Evolutionary conservation across 2,329 filamentous ascomycete genomes (phyloP).

Genomic region (Colletotrichum sp.): DNA sequence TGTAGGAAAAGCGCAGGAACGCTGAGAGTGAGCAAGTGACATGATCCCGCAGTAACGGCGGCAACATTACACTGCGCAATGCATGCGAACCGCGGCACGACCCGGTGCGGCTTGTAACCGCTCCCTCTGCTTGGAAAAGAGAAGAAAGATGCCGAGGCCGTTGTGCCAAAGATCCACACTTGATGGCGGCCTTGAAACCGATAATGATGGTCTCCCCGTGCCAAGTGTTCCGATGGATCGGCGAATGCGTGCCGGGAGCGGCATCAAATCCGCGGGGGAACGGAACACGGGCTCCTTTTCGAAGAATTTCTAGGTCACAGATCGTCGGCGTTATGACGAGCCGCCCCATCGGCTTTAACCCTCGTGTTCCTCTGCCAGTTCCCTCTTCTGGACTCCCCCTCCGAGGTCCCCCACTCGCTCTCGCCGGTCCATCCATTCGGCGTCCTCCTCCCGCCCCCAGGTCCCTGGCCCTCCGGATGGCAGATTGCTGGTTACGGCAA

Average conservation of each 20-base stretch:
- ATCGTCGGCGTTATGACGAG: slow-evolving; percentile 10
- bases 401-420: slow-evolving; percentile 1
- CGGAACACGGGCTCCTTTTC: not conserved
- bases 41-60: not conserved
- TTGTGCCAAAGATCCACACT: not conserved
- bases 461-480: not conserved
- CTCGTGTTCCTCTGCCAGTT: not conserved
- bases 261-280: not conserved
- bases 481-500: slow-evolving; percentile 1
- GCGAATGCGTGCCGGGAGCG: not conserved
- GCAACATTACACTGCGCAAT: not conserved
- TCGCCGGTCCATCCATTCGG: slow-evolving; percentile 6
- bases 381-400: not conserved
- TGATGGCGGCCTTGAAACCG: not conserved
- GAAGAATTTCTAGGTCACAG: not conserved
- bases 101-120: not conserved
- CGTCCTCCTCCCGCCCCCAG: not conserved
- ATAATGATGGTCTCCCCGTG: not conserved
- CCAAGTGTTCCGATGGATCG: not conserved
- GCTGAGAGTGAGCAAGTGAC: not conserved
- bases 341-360: slow-evolving; percentile 7
- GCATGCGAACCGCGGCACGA: not conserved
- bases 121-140: not conserved
- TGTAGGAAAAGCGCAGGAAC: not conserved
- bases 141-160: not conserved